Base-by-base conservation (phyloP, 345 rosid genomes). In the Hibiscus tridactylites region DNA sequence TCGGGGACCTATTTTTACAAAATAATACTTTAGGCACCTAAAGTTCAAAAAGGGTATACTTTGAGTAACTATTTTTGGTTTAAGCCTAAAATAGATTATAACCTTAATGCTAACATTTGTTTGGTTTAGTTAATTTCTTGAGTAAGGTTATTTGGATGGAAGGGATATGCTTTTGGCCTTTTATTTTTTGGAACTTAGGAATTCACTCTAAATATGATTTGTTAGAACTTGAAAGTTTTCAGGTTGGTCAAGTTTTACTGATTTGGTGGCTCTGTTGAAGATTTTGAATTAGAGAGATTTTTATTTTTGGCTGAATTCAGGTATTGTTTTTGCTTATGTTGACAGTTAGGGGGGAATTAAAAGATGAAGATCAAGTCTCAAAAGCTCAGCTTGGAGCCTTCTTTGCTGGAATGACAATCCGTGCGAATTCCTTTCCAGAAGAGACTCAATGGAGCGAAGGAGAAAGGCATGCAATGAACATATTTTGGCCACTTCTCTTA, bases 361-460 rank as follows among this genome's bases (percentile, higher is more conserved):
- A 81, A 81, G 87, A 78, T 56, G 97, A 90, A 77, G 97, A 89
- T 29, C 73, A 79, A 66, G 99, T 95, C 54, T 92, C 99, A 11
- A 85, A 86, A 64, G 93, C 99, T 1, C 99, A 95, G 72, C 88
- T 95, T 29, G 99, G 99, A 61, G 99, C 99, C 0, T 91, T 94
- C 83, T 95, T 95, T 19, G 90, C 92, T 28, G 99, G 81, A 10
- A 95, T 95, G 99, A 90, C 99, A 0, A 95, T 95, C 28, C 96
- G 99, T 68, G 96, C 93, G 9, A 92, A 90, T 83, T 86, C 85
- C 31, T 95, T 95, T 79, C 99, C 99, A 0, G 96, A 92, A 76
- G 88, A 88, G 65, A 95, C 99, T 29, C 99, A 90, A 63, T 95
- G 99, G 99, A 95, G 97, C 54, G 92, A 92, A 82, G 97, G 97